These are phyloP conservation scores for Nannochloropsis oceanica DNA, from an alignment of 108 stramenopile genomes.

Conservation along the genomic window DNA sequence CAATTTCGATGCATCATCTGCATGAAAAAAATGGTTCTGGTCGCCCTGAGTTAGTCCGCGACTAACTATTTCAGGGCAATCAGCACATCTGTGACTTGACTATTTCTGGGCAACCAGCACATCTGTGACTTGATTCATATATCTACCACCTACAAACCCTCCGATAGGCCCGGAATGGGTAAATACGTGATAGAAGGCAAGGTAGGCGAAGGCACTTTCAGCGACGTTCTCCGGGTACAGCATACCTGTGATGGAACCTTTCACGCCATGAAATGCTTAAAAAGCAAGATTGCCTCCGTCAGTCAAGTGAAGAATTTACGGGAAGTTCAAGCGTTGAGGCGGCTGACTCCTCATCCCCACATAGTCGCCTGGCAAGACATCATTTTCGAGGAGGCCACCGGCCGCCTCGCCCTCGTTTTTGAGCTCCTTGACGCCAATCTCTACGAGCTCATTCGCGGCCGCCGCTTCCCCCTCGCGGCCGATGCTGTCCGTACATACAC, in stretches of 20 bases:
- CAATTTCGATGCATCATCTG: too few species aligned
- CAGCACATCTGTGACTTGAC: not conserved
- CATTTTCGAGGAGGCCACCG: slow-evolving; percentile 63
- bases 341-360: slow-evolving; percentile 62
- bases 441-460: slow-evolving; percentile 64
- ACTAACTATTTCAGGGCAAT: not conserved
- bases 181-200: slow-evolving; percentile 62
- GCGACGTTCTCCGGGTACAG: slow-evolving; percentile 64
- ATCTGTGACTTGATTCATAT: not conserved
- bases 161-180: slow-evolving; percentile 32
- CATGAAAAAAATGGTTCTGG: too few species aligned
- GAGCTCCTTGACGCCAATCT: slow-evolving; percentile 75
- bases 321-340: slow-evolving; percentile 64
- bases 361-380: slow-evolving; percentile 66
- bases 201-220: slow-evolving; percentile 74
- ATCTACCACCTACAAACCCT: not conserved
- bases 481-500: slow-evolving; percentile 29
- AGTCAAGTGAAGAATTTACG: slow-evolving; percentile 57
- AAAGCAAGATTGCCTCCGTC: slow-evolving; percentile 45
- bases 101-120: not conserved
- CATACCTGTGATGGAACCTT: slow-evolving; percentile 57
- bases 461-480: slow-evolving; percentile 41
- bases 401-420: slow-evolving; percentile 66
- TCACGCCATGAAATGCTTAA: slow-evolving; percentile 76
- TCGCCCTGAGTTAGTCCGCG: too few species aligned